Percentiles rank a stretch among this genome's conserved stretches.
Conservation (phyloP, 331 rosid genomes). For the Malus hybrid region DNA sequence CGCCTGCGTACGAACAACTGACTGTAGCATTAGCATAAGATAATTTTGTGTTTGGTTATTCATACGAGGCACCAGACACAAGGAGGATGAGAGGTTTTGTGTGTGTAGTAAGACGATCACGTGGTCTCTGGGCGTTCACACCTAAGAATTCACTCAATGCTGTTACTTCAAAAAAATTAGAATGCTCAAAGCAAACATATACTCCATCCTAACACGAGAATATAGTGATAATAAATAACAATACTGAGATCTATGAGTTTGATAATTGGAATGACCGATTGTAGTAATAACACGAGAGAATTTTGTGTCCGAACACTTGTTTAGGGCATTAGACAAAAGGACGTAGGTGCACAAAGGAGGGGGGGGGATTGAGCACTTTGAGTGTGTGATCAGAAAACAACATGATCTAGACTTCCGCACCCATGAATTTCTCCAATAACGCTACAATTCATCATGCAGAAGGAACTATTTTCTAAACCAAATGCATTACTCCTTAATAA, state of each 20-base stretch:
- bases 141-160: not conserved
- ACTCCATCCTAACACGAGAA: not conserved
- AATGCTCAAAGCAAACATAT: conserved; percentile 31
- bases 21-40: not conserved
- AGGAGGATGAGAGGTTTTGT: not conserved
- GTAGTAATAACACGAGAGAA: not conserved
- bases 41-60: not conserved
- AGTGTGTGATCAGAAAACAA: too few relatives aligned
- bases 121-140: too few relatives aligned
- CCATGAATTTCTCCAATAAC: too few relatives aligned
- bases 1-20: not conserved
- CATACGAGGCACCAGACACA: not conserved
- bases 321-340: not conserved
- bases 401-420: not conserved
- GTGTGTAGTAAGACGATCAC: too few relatives aligned
- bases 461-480: not conserved
- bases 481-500: not conserved
- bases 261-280: too few relatives aligned
- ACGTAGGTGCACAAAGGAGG: not conserved
- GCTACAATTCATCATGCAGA: not conserved
- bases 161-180: conserved; percentile 36
- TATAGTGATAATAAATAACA: too few relatives aligned
- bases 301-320: too few relatives aligned
- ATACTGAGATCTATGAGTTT: not conserved
- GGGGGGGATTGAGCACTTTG: not conserved